Evolutionary conservation across 306 rosid genomes (phyloP).

Genomic region (Inga oerstediana): DNA sequence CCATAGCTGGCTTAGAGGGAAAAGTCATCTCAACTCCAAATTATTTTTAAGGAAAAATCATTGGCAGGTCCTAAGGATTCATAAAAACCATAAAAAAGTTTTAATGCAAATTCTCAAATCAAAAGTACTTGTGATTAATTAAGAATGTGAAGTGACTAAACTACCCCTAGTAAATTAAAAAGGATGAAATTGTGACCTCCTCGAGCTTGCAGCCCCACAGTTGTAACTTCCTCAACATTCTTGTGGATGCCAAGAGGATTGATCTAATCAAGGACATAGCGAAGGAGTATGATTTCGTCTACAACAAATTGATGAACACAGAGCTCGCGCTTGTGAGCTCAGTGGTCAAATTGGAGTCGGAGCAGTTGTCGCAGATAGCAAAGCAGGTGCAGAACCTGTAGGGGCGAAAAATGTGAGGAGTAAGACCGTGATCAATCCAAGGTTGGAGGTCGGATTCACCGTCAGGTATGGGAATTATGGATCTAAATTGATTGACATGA

Average conservation of each 20-base stretch:
- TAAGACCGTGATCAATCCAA: slow-evolving; percentile 68
- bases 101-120: too few relatives aligned
- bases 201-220: slow-evolving; percentile 58
- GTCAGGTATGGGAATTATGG: slow-evolving; percentile 75
- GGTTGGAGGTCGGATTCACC: slow-evolving; percentile 85
- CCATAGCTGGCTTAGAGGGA: too few relatives aligned
- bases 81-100: too few relatives aligned
- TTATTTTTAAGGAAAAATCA: too few relatives aligned
- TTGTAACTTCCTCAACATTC: slow-evolving; percentile 67
- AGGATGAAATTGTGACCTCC: slow-evolving; percentile 52
- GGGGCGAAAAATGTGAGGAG: slow-evolving; percentile 86
- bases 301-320: slow-evolving; percentile 62
- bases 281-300: slow-evolving; percentile 68
- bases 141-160: too few relatives aligned
- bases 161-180: too few relatives aligned
- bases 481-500: slow-evolving; percentile 86
- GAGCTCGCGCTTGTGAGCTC: slow-evolving; percentile 78
- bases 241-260: slow-evolving; percentile 63
- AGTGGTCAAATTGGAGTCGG: slow-evolving; percentile 81
- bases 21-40: too few relatives aligned
- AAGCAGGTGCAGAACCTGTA: slow-evolving; percentile 92
- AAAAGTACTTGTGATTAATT: too few relatives aligned
- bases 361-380: slow-evolving; percentile 91
- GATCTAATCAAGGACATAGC: slow-evolving; percentile 57
- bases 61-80: too few relatives aligned